Evolutionary conservation across 441 rosid species (phyloP).

Genomic region (Arabidopsis hybrid): DNA sequence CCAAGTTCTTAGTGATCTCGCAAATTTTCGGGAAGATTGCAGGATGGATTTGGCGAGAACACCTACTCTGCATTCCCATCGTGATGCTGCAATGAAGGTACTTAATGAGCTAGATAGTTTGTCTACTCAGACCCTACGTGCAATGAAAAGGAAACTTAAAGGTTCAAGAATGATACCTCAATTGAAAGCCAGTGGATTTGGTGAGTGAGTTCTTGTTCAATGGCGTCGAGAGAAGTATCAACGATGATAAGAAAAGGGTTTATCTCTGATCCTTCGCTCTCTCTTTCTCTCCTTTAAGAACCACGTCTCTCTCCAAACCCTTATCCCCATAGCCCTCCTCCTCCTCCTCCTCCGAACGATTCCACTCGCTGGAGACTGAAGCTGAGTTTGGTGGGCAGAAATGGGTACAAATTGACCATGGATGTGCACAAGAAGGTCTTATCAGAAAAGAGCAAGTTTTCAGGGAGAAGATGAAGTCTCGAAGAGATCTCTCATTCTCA

Average conservation of each 20-base stretch:
- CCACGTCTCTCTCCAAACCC: too few relatives aligned
- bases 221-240: too few relatives aligned
- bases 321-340: too few relatives aligned
- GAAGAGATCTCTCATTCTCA: constrained; percentile 54
- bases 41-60: constrained; percentile 37
- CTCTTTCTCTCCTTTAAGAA: too few relatives aligned
- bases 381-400: constrained; percentile 51
- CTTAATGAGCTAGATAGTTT: constrained; percentile 64
- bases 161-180: constrained; percentile 52
- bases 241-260: too few relatives aligned
- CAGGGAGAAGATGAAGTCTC: constrained; percentile 63
- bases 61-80: constrained; percentile 49
- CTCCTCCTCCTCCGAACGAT: too few relatives aligned
- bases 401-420: constrained; percentile 67
- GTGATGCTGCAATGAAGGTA: constrained; percentile 52
- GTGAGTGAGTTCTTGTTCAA: too few relatives aligned
- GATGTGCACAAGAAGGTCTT: constrained; percentile 75
- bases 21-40: constrained; percentile 55
- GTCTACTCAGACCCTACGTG: constrained; percentile 58
- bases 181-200: constrained; percentile 43
- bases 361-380: too few relatives aligned
- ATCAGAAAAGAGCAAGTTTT: constrained; percentile 77
- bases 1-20: constrained; percentile 59
- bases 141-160: constrained; percentile 78
- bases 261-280: too few relatives aligned